A percentile compares a stretch with the other conserved stretches of the same genome.
These are phyloP conservation scores for Thelonectria discophora DNA, from an alignment of 2,329 filamentous ascomycete genomes.

Conservation along the genomic window DNA sequence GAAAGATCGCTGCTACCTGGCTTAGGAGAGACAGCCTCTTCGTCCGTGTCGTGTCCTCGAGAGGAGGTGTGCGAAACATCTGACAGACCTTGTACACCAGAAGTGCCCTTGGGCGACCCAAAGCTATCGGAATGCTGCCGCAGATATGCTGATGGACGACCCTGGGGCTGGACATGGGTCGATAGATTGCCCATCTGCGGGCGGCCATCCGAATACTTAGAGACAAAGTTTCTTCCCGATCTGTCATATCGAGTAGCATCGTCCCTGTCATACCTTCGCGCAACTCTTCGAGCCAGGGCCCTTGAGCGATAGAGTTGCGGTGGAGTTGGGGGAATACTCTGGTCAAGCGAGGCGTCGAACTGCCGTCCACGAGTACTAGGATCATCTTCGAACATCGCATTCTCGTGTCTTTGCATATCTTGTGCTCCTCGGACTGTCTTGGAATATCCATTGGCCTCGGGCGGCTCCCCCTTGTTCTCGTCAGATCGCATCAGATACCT, in stretches of 20 bases:
- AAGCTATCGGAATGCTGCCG: conserved; percentile 24
- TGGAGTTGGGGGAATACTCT: conserved; percentile 13
- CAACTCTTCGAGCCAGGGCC: not conserved
- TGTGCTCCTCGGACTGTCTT: not conserved
- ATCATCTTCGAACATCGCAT: not conserved
- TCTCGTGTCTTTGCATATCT: not conserved
- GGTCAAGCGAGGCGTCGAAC: not conserved
- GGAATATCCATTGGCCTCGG: not conserved
- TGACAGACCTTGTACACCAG: conserved; percentile 7
- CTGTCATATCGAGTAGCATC: not conserved
- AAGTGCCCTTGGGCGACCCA: conserved; percentile 15
- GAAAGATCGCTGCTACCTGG: not conserved
- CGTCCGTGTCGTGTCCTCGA: conserved; percentile 23
- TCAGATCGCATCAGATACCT: conserved; percentile 28
- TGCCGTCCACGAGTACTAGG: not conserved
- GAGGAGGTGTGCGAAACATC: conserved; percentile 22
- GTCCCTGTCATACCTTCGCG: not conserved
- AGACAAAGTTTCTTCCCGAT: not conserved
- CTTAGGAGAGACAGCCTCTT: conserved; percentile 14
- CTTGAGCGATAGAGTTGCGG: conserved; percentile 20
- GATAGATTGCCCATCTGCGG: not conserved
- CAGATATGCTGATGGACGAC: conserved; percentile 12
- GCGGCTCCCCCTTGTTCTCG: not conserved
- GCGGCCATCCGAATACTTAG: not conserved
- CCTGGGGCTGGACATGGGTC: not conserved